Percentiles rank a stretch among this genome's conserved stretches.
Conservation (phyloP, 257 asterid species). For the Thymus mandschuricus region DNA sequence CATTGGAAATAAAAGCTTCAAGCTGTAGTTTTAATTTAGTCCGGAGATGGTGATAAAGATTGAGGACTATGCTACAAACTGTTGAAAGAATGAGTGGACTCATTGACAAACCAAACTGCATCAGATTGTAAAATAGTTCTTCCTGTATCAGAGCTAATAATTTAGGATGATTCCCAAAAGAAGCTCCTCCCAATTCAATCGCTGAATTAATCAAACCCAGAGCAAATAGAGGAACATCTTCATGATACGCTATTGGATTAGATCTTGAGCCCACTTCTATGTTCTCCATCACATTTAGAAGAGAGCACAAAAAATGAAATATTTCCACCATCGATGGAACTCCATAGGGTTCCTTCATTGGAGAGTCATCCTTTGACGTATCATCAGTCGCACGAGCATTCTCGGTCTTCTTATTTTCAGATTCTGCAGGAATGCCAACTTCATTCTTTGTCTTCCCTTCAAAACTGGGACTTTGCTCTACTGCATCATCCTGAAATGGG, state of each 20-base stretch:
- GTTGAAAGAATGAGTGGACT: constrained; percentile 95
- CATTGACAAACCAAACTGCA: constrained; percentile 94
- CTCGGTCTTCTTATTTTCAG: constrained; percentile 40
- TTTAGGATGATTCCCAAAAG: constrained; percentile 73
- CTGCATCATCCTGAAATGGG: constrained; percentile 49
- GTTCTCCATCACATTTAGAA: constrained; percentile 76
- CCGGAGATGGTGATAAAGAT: constrained; percentile 92
- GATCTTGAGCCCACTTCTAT: constrained; percentile 71
- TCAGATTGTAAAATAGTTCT: constrained; percentile 76
- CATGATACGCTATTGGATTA: constrained; percentile 84
- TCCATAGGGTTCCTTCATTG: constrained; percentile 84
- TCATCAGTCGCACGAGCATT: constrained; percentile 37
- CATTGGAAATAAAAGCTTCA: constrained; percentile 82
- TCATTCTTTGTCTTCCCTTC: constrained; percentile 46
- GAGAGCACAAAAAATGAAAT: constrained; percentile 89
- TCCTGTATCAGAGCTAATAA: constrained; percentile 83
- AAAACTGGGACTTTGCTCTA: constrained; percentile 36
- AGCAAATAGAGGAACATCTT: constrained; percentile 96
- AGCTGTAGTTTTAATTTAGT: constrained; percentile 78
- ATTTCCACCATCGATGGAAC: constrained; percentile 93
- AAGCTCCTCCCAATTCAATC: constrained; percentile 82
- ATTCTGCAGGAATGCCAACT: constrained; percentile 43
- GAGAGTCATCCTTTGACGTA: constrained; percentile 41
- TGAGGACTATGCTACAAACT: constrained; percentile 90
- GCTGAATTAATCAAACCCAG: constrained; percentile 90